Conservation (phyloP, 345 rosid species). For the Abelmoschus esculentus region DNA sequence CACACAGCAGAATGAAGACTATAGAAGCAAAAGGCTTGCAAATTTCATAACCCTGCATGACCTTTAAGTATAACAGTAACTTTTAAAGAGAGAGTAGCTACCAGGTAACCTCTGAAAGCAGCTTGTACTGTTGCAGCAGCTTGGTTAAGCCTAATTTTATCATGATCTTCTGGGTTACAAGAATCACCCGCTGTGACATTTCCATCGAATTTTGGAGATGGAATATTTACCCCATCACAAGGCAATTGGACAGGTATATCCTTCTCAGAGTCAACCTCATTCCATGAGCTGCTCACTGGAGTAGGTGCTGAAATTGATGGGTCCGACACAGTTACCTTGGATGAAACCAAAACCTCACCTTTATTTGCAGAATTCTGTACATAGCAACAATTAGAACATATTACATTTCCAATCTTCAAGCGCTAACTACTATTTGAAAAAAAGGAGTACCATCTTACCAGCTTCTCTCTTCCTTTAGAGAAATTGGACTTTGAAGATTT, state of each 20-base stretch:
- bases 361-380: constrained; percentile 43
- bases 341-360: constrained; percentile 41
- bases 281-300: constrained; percentile 21
- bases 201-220: too few species aligned
- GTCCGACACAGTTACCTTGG: constrained; percentile 36
- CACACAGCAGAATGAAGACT: too few species aligned
- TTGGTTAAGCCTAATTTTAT: too few species aligned
- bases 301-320: constrained; percentile 24
- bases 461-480: constrained; percentile 38
- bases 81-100: too few species aligned
- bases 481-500: too few species aligned
- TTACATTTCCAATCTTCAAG: background rate
- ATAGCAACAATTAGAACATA: constrained; percentile 11
- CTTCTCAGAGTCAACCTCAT: constrained; percentile 21
- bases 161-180: too few species aligned
- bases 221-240: constrained; percentile 19
- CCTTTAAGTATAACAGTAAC: too few species aligned
- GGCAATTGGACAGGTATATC: constrained; percentile 22
- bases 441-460: constrained; percentile 26
- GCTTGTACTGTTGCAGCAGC: too few species aligned
- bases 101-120: too few species aligned
- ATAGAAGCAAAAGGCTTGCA: too few species aligned
- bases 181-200: too few species aligned
- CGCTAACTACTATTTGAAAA: background rate
- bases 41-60: too few species aligned